phyloP scores from a whole-genome alignment of 2,329 filamentous ascomycete genomes.

The Grosmannia penicillata region DNA sequence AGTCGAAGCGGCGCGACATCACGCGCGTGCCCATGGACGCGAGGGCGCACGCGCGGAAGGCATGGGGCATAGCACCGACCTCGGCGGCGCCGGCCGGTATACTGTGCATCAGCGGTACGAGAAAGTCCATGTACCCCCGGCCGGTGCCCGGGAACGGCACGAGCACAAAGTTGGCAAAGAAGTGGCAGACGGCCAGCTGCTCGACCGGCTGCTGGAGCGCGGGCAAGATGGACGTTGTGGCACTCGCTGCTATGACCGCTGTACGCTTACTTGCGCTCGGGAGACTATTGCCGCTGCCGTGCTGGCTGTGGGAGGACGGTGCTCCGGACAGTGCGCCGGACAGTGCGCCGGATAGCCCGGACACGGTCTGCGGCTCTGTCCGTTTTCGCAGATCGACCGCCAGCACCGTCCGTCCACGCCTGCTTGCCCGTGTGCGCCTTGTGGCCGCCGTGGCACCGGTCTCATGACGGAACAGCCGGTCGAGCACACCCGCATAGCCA shows the following conservation, averaged over 20 bases:
- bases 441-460: conserved; percentile 32
- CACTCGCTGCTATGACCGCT: not conserved
- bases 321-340: no score
- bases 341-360: no score
- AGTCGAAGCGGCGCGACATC: conserved; percentile 17
- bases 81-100: conserved; percentile 12
- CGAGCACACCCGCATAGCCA: conserved; percentile 57
- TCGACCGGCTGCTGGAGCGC: conserved; percentile 33
- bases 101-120: conserved; percentile 37
- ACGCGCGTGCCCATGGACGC: conserved; percentile 40
- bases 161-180: conserved; percentile 45
- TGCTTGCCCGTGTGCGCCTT: not conserved
- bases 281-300: not conserved
- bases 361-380: no score
- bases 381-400: no score
- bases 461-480: conserved; percentile 59
- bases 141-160: conserved; percentile 33
- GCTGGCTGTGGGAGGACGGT: no score
- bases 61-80: conserved; percentile 17
- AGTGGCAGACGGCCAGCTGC: conserved; percentile 42
- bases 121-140: conserved; percentile 43
- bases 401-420: no score
- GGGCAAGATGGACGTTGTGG: conserved; percentile 15
- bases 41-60: conserved; percentile 45
- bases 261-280: not conserved